Conservation (phyloP, 139 green algal genomes). For the Chlorella sp. region DNA sequence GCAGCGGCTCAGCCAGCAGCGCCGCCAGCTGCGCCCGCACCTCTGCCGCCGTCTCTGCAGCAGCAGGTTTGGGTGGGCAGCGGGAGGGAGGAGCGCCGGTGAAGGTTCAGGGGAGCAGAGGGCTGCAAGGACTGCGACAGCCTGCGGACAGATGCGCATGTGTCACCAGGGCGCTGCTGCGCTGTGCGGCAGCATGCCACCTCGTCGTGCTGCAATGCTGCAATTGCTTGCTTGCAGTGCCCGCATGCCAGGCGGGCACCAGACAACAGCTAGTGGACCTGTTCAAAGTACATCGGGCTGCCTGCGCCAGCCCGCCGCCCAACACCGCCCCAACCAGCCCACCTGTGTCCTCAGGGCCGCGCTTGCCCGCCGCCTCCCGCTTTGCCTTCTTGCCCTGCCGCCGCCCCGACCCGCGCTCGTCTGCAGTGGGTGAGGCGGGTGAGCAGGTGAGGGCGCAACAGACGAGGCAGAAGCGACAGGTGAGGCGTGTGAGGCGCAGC, state of each 20-base stretch:
- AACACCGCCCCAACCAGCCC: background rate
- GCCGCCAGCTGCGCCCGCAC: slow-evolving; percentile 48
- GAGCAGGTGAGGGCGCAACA: background rate
- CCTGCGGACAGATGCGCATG: too few relatives aligned
- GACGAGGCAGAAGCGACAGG: too few relatives aligned
- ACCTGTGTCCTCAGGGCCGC: background rate
- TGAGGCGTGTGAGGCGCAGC: too few relatives aligned
- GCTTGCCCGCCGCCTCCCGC: slow-evolving; percentile 9
- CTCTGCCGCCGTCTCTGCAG: slow-evolving; percentile 17
- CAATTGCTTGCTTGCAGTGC: too few relatives aligned
- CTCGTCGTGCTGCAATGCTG: too few relatives aligned
- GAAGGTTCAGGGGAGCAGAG: too few relatives aligned
- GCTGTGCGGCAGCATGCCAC: too few relatives aligned
- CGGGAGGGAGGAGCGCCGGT: background rate
- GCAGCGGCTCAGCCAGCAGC: slow-evolving; percentile 51
- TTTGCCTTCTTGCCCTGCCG: slow-evolving; percentile 30
- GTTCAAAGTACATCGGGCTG: background rate
- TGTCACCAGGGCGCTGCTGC: too few relatives aligned
- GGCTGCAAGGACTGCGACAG: too few relatives aligned
- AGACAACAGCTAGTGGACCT: background rate
- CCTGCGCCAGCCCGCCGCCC: background rate
- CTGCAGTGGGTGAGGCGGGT: background rate
- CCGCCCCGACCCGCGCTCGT: slow-evolving; percentile 34
- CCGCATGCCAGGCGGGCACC: too few relatives aligned
- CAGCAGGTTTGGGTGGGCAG: too few relatives aligned